Percentiles rank a stretch among this genome's conserved stretches.
These are phyloP conservation scores for Scutellaria baicalensis DNA, from an alignment of 257 asterid genomes.

Conservation along the genomic window DNA sequence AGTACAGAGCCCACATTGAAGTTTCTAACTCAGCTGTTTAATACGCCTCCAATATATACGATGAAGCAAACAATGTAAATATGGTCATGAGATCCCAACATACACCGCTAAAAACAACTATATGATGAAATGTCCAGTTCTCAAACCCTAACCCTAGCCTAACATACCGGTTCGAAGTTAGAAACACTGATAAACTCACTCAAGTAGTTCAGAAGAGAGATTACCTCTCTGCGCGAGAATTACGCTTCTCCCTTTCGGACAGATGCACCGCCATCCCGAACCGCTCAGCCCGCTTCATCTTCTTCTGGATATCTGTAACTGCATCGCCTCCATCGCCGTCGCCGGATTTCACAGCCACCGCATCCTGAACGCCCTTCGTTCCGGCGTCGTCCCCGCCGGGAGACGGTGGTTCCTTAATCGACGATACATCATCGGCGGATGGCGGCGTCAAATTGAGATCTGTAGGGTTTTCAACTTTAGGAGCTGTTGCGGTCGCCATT, in stretches of 20 bases:
- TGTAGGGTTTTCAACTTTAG: constrained; percentile 34
- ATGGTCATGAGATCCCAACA: neutral
- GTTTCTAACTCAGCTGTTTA: neutral
- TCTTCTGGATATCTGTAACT: constrained; percentile 65
- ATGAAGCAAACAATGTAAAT: neutral
- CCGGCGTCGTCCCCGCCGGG: constrained; percentile 30
- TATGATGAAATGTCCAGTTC: neutral
- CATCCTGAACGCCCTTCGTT: constrained; percentile 19
- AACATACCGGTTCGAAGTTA: neutral
- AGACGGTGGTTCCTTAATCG: constrained; percentile 17
- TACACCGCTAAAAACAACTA: neutral
- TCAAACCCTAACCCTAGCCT: constrained; percentile 21
- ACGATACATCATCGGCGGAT: constrained; percentile 12
- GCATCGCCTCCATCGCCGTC: constrained; percentile 27
- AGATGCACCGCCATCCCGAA: constrained; percentile 76
- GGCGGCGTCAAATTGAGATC: constrained; percentile 38
- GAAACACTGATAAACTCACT: neutral
- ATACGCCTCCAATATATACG: neutral
- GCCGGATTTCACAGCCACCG: constrained; percentile 12
- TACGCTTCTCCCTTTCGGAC: constrained; percentile 78
- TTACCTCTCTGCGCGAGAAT: constrained; percentile 90
- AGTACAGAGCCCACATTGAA: neutral
- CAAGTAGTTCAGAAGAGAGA: neutral
- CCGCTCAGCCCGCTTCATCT: constrained; percentile 89
- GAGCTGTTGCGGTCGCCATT: constrained; percentile 39